Conservation (phyloP, 257 asterid species). For the Penstemon davidsonii region DNA sequence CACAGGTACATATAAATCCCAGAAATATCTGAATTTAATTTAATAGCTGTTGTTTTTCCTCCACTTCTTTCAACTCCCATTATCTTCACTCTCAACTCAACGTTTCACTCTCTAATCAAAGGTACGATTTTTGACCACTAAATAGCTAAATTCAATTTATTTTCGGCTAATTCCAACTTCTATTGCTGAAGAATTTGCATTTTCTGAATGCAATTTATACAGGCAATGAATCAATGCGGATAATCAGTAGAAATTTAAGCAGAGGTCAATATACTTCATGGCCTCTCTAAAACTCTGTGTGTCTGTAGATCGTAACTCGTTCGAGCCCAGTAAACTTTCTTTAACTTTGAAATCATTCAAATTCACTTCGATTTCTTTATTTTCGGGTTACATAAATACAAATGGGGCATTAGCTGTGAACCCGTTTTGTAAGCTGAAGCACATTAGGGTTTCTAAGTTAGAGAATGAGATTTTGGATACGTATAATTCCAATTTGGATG, state of each 20-base stretch:
- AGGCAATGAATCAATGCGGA: slow-evolving; percentile 15
- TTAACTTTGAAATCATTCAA: slow-evolving; percentile 35
- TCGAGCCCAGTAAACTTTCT: slow-evolving; percentile 41
- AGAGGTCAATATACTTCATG: slow-evolving; percentile 44
- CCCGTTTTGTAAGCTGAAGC: slow-evolving; percentile 51
- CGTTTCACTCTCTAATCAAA: slow-evolving; percentile 8
- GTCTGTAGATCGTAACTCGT: slow-evolving; percentile 48
- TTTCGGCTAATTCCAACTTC: background rate
- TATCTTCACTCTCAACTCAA: slow-evolving; percentile 25
- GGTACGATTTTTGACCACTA: slow-evolving; percentile 28
- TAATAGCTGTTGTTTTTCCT: slow-evolving; percentile 6
- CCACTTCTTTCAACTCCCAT: slow-evolving; percentile 37
- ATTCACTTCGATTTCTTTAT: slow-evolving; percentile 40
- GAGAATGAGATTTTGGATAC: slow-evolving; percentile 44
- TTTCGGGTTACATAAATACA: slow-evolving; percentile 44
- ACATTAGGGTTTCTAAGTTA: slow-evolving; percentile 51
- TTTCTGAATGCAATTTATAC: background rate
- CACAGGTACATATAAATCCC: background rate
- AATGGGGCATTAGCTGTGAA: slow-evolving; percentile 44
- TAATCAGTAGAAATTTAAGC: slow-evolving; percentile 22
- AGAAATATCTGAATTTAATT: background rate
- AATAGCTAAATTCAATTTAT: slow-evolving; percentile 17
- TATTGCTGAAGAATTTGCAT: background rate
- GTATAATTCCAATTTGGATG: slow-evolving; percentile 34
- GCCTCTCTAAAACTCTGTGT: slow-evolving; percentile 62